A percentile compares a stretch with the other conserved stretches of the same genome.
Conservation (phyloP, 1,284 basidiomycete genomes). For the Ganoderma sinense region DNA sequence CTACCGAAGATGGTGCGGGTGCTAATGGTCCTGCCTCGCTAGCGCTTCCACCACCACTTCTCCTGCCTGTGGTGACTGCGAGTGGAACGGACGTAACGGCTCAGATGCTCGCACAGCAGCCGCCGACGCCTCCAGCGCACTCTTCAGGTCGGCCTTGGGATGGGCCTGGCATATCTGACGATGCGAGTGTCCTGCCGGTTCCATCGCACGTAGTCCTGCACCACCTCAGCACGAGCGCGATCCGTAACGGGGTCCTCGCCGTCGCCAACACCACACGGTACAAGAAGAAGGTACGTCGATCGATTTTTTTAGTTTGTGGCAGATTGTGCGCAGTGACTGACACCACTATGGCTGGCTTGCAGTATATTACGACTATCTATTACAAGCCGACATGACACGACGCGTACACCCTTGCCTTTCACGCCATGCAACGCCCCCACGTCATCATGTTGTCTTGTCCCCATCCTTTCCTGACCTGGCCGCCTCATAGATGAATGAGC, state of each 20-base stretch:
- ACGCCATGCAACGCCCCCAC: not conserved
- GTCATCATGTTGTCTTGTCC: not conserved
- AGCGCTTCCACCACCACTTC: constrained; percentile 27
- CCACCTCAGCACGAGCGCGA: constrained; percentile 95
- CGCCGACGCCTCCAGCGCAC: constrained; percentile 26
- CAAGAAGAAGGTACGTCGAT: constrained; percentile 80
- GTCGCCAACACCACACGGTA: constrained; percentile 95
- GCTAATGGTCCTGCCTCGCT: constrained; percentile 16
- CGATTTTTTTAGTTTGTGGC: not conserved
- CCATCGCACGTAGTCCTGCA: constrained; percentile 96
- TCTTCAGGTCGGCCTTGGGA: constrained; percentile 37
- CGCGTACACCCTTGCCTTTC: constrained; percentile 2
- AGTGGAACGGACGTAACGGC: constrained; percentile 49
- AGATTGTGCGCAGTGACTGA: constrained; percentile 17
- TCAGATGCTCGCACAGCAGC: constrained; percentile 28
- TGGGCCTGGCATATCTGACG: constrained; percentile 74
- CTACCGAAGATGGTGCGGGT: constrained; percentile 20
- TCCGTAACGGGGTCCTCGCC: constrained; percentile 92
- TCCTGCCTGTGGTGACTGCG: constrained; percentile 51
- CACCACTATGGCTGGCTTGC: constrained; percentile 16
- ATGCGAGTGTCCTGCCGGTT: constrained; percentile 92
- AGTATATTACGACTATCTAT: constrained; percentile 75
- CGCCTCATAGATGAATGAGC: constrained; percentile 15
- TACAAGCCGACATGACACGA: constrained; percentile 61
- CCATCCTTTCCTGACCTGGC: not conserved